Base-by-base conservation (phyloP, 108 stramenopile genomes). In the Fistulifera solaris region DNA sequence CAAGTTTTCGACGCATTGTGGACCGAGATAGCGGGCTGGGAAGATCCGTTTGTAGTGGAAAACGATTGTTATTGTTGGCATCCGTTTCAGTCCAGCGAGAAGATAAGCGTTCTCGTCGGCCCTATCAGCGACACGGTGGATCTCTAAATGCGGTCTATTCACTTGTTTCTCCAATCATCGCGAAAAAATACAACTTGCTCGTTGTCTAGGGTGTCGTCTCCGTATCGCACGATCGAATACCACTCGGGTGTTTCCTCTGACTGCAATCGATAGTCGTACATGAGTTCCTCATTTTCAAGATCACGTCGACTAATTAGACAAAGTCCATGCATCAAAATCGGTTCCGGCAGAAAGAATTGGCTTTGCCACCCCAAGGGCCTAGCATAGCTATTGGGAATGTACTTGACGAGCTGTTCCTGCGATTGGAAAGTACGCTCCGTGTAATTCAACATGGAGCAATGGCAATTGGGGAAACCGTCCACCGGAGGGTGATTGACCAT, bases 381-480 rank as follows among this genome's bases (percentile, higher is more conserved):
- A 1, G 80, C 84, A 59, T 92, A 92, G 23, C 67, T 77, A 60
- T 92, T 92, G 31, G 89, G 85, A 38, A 92, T 67, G 42, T 80
- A 83, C 31, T 49, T 46, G 0, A 65, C 25, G 24, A 58, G 52
- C 10, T 69, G 59, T 2, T 26, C 31, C 2, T 26, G 50, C 31
- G 66, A 62, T 12, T 80, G 56, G 17, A 71, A 50, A 71, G 80
- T 78, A 18, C 31, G 43, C 56, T 81, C 56, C 15, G 78, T 78
- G 56, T 83, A 87, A 65, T 87, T 76, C 31, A 92, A 59, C 65
- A 80, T 73, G 31, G 78, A 68, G 8, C 78, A 69, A 19, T 77
- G 67, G 46, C 73, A 71, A 61, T 86, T 91, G 22, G 83, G 65
- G 15, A 52, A 56, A 52, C 54, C 46, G 21, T 62, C 40, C 13